Conservation (phyloP, 139 green algal genomes). For the Limnomonas spitsbergensis region DNA sequence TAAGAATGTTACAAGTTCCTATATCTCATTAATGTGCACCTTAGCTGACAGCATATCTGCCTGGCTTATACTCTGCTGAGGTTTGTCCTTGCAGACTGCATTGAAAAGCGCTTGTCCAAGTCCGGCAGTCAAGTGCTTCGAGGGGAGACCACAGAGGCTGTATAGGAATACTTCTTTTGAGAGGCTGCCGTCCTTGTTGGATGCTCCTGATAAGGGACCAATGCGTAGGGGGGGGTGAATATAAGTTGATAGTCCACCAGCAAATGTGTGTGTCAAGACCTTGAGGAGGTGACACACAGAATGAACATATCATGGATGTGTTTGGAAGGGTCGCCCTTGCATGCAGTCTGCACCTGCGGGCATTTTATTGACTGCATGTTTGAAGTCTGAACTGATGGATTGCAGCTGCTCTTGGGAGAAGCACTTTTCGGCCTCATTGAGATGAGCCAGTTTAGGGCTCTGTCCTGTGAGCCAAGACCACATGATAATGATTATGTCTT, state of each 20-base stretch:
- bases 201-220: background rate
- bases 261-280: too few species aligned
- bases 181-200: background rate
- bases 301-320: too few species aligned
- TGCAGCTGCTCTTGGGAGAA: slow-evolving; percentile 18
- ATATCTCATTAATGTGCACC: background rate
- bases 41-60: slow-evolving; percentile 10
- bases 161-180: background rate
- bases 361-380: background rate
- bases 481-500: too few species aligned
- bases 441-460: background rate
- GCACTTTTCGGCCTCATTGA: slow-evolving; percentile 10
- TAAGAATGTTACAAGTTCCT: too few species aligned
- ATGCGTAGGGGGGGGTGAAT: too few species aligned
- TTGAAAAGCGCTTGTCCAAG: slow-evolving; percentile 6
- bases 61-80: background rate
- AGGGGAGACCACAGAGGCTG: background rate
- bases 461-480: slow-evolving; percentile 16
- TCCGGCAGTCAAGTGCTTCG: background rate
- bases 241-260: too few species aligned
- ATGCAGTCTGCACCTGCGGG: background rate
- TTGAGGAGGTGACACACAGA: too few species aligned
- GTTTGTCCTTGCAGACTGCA: background rate
- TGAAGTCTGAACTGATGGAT: background rate
- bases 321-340: background rate